These are phyloP conservation scores for Leptodermis oblonga DNA, from an alignment of 257 asterid genomes.

Conservation along the genomic window DNA sequence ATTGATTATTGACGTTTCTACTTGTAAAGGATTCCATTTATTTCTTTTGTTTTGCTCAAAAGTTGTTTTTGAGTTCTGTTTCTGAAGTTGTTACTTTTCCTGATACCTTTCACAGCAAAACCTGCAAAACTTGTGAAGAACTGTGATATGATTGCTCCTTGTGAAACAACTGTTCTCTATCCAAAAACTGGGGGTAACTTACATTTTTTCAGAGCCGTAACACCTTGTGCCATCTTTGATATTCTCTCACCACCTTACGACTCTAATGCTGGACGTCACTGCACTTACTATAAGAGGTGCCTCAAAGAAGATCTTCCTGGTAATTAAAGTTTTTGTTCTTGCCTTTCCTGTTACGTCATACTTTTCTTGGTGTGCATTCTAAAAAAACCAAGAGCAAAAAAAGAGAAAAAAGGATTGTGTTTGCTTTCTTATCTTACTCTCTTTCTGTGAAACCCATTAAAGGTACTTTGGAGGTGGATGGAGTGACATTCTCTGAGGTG, in stretches of 20 bases:
- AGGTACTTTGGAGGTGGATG: slow-evolving; percentile 78
- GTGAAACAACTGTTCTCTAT: slow-evolving; percentile 77
- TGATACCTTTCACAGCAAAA: slow-evolving; percentile 52
- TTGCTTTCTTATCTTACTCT: slow-evolving; percentile 2
- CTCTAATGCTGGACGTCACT: slow-evolving; percentile 87
- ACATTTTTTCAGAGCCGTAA: slow-evolving; percentile 86
- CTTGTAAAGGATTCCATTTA: not conserved
- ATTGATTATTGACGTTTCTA: not conserved
- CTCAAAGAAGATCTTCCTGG: slow-evolving; percentile 71
- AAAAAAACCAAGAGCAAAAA: no score
- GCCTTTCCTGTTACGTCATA: not conserved
- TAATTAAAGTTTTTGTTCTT: slow-evolving; percentile 23
- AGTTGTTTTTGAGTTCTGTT: not conserved
- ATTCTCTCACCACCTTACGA: slow-evolving; percentile 97
- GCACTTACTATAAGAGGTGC: slow-evolving; percentile 80
- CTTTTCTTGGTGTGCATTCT: not conserved
- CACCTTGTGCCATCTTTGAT: slow-evolving; percentile 95
- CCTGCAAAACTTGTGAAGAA: slow-evolving; percentile 71
- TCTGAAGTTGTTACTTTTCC: not conserved
- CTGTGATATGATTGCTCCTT: slow-evolving; percentile 81
- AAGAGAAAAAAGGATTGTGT: not conserved
- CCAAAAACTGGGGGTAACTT: slow-evolving; percentile 91
- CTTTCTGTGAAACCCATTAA: slow-evolving; percentile 15
- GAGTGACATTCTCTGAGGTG: slow-evolving; percentile 54
- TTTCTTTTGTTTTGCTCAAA: not conserved